These are phyloP conservation scores for Acrocalymma vagum DNA, from an alignment of 2,329 filamentous ascomycete species.

Conservation along the genomic window DNA sequence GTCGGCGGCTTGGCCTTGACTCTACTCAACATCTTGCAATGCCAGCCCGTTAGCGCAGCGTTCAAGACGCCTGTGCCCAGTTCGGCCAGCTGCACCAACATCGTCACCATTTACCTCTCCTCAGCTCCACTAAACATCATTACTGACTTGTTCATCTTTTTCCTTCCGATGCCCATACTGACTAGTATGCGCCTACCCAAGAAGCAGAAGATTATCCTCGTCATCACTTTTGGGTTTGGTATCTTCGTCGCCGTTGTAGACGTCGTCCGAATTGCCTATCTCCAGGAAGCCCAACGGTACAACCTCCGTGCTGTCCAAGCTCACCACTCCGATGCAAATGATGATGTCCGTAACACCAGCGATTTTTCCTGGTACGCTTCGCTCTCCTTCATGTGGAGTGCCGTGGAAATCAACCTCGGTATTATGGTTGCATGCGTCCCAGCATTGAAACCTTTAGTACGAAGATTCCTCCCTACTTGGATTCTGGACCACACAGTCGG, in stretches of 20 bases:
- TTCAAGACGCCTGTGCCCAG: constrained; percentile 63
- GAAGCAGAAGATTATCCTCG: constrained; percentile 86
- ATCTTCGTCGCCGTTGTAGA: constrained; percentile 89
- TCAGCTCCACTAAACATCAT: constrained; percentile 92
- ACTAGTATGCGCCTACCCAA: constrained; percentile 79
- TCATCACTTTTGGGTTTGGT: constrained; percentile 86
- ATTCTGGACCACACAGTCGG: constrained; percentile 58
- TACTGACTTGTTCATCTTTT: constrained; percentile 86
- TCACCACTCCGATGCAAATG: constrained; percentile 29
- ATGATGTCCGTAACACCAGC: constrained; percentile 50
- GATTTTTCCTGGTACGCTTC: constrained; percentile 77
- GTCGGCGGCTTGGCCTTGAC: constrained; percentile 80
- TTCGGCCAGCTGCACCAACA: constrained; percentile 65
- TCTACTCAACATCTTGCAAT: constrained; percentile 88
- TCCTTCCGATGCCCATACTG: constrained; percentile 86
- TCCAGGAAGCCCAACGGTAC: constrained; percentile 73
- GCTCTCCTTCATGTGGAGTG: constrained; percentile 91
- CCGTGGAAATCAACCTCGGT: constrained; percentile 88
- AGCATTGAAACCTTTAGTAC: constrained; percentile 84
- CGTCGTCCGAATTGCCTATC: constrained; percentile 87
- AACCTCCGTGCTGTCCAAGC: constrained; percentile 53
- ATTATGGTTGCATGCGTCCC: constrained; percentile 94
- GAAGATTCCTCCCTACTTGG: constrained; percentile 66
- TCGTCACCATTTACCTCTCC: constrained; percentile 70
- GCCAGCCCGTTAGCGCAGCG: constrained; percentile 74